Percentiles rank a stretch among this genome's conserved stretches.
Evolutionary conservation across 1,284 basidiomycete genomes (phyloP).

Genomic region (Testicularia cyperi): DNA sequence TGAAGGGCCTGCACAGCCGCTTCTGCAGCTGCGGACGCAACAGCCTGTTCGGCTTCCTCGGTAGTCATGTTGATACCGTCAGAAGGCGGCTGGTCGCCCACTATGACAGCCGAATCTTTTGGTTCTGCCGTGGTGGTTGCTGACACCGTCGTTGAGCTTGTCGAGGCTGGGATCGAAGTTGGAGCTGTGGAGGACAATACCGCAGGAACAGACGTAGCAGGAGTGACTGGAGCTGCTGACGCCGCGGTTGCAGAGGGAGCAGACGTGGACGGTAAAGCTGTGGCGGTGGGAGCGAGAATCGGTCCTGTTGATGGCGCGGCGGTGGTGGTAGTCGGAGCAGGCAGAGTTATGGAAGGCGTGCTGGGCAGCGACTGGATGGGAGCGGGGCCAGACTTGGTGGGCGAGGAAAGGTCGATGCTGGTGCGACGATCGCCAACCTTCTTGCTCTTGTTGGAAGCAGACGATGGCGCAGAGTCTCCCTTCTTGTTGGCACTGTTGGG

Average conservation of each 20-base stretch:
- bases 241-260: background rate
- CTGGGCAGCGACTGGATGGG: constrained; percentile 6
- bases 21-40: constrained; percentile 26
- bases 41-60: constrained; percentile 26
- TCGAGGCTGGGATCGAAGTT: background rate
- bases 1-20: constrained; percentile 28
- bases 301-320: too few species aligned
- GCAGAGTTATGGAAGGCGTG: constrained; percentile 20
- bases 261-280: background rate
- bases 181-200: background rate
- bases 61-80: constrained; percentile 13
- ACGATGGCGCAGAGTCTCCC: background rate
- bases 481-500: constrained; percentile 18
- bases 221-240: background rate
- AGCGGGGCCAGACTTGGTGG: constrained; percentile 11
- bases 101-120: too few species aligned
- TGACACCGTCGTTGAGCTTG: background rate
- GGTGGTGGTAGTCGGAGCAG: background rate
- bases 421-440: constrained; percentile 10
- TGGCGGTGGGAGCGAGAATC: background rate
- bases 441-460: too few species aligned
- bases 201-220: background rate
- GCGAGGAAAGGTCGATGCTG: constrained; percentile 7
- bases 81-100: too few species aligned
- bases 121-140: background rate